These are phyloP conservation scores for Neurospora sp. DNA, from an alignment of 495 filamentous ascomycete species.

Conservation along the genomic window DNA sequence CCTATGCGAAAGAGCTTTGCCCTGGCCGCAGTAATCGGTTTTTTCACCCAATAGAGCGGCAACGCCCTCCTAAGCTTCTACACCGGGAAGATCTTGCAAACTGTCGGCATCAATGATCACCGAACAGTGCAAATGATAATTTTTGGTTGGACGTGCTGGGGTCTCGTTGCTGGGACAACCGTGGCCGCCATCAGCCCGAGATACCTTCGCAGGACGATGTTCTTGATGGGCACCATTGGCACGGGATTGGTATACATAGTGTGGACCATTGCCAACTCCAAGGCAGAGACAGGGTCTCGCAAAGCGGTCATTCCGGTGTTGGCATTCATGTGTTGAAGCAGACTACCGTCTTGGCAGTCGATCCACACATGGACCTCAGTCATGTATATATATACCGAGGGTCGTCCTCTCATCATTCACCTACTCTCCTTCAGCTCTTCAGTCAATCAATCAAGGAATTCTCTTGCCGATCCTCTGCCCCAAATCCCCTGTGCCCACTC, in stretches of 20 bases:
- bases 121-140: not conserved
- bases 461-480: no score
- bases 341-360: no score
- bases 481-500: no score
- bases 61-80: not conserved
- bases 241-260: not conserved
- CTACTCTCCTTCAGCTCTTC: no score
- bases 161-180: not conserved
- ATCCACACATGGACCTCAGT: no score
- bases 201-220: not conserved
- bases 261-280: not conserved
- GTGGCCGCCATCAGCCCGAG: not conserved
- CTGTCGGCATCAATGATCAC: not conserved
- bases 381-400: no score
- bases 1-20: not conserved
- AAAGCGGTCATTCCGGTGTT: constrained; percentile 41
- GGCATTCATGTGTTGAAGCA: no score
- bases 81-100: not conserved
- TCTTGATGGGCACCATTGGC: not conserved
- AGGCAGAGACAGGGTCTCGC: constrained; percentile 7
- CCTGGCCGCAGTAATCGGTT: not conserved
- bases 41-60: not conserved
- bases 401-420: no score
- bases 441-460: no score
- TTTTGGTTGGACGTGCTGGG: not conserved